phyloP scores from a whole-genome alignment of 257 asterid species.

The Vinca minor region DNA sequence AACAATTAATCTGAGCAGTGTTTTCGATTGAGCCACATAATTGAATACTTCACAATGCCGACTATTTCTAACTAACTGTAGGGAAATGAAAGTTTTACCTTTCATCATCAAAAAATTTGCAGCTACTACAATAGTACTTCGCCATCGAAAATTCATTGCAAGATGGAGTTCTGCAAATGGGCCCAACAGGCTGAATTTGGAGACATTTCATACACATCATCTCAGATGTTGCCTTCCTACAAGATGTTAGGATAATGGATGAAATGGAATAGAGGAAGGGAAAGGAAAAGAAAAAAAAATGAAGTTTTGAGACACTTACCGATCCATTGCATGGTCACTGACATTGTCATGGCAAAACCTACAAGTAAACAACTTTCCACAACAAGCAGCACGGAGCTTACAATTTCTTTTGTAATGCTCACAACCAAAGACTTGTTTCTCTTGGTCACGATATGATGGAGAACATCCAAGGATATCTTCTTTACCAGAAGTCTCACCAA shows the following conservation, averaged over 20 bases:
- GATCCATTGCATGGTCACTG: conserved; percentile 96
- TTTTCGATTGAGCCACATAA: not conserved
- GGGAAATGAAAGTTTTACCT: conserved; percentile 37
- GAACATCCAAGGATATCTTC: conserved; percentile 56
- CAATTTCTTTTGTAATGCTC: conserved; percentile 97
- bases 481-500: conserved; percentile 38
- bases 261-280: conserved; percentile 3
- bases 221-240: conserved; percentile 93
- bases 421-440: conserved; percentile 68
- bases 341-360: conserved; percentile 97
- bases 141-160: conserved; percentile 81
- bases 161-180: conserved; percentile 63
- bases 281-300: not conserved
- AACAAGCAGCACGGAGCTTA: conserved; percentile 93
- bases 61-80: not conserved
- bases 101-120: conserved; percentile 94
- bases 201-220: conserved; percentile 98
- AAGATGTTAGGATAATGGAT: conserved; percentile 15
- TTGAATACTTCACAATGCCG: not conserved
- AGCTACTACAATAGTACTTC: conserved; percentile 87
- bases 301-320: conserved; percentile 34
- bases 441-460: conserved; percentile 75
- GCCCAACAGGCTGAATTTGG: conserved; percentile 74
- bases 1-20: no score
- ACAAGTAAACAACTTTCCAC: conserved; percentile 78